Evolutionary conservation across 352 stramenopile genomes (phyloP), one percentile per base, ranked within the genome.

Genomic region (Pythium dissimile): DNA sequence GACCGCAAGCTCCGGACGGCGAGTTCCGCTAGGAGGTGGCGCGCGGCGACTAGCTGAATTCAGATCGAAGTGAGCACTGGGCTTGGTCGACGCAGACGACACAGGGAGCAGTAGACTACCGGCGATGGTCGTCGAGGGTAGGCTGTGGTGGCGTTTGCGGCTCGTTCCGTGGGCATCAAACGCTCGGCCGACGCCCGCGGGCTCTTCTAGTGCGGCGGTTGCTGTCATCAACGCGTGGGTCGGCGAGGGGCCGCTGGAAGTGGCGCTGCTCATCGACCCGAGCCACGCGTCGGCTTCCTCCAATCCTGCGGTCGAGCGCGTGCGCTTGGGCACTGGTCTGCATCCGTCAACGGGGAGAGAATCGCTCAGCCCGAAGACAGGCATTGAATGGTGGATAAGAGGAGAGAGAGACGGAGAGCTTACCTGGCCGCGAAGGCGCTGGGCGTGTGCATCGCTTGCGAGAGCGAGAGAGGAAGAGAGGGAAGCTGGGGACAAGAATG

Each of bases 261-360:
- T 50, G 30, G 13, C 38, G 39, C 26, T 53, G 11, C 47, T 41
- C 41, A 64, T 54, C 48, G 52, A 48, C 18, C 38, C 41, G 41
- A 64, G 44, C 57, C 57, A 65, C 37, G 48, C 61, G 35, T 84
- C 70, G 12, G 54, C 63, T 23, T 86, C 74, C 12, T 88, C 69
- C 2, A 88, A 47, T 15, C 77, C 79, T 2, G 81, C 79, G 52
- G 73, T 75, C 26, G 81, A 77, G 15, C 75, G 70, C 30, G 71
- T 78, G 50, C 79, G 76, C 42, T 92, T 89, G 41, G 77, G 77
- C 45, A 78, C 77, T 10, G 74, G 72, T 51, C 76, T 86, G 45
- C 32, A 24, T 13, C 24, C 56, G 23, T n/a, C 18, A 43, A 60
- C 18, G 20, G 37, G 18, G 23, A 41, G 15, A 2, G 32, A 24